Conservation (phyloP, 2,329 filamentous ascomycete species). For the Aspergillus vadensis region DNA sequence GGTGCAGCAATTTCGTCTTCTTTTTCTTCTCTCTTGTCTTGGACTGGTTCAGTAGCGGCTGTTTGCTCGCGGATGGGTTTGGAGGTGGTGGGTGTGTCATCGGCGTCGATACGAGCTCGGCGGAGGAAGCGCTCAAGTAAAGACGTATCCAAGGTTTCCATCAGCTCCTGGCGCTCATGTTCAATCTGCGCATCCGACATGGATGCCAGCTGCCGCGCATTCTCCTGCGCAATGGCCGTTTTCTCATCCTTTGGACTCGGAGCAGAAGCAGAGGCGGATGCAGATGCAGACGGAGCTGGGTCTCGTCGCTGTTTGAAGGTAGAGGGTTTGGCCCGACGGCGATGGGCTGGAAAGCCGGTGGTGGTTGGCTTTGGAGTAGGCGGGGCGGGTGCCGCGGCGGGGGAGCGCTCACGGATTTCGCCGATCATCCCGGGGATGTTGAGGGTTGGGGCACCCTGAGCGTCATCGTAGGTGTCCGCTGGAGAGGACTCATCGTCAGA, state of each 20-base stretch:
- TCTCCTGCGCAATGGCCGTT: slow-evolving; percentile 78
- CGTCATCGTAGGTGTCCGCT: slow-evolving; percentile 16
- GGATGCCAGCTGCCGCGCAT: slow-evolving; percentile 67
- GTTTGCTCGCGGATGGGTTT: background rate
- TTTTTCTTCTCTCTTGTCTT: background rate
- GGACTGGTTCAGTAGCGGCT: background rate
- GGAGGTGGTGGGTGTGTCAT: slow-evolving; percentile 24
- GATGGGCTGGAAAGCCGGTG: slow-evolving; percentile 87
- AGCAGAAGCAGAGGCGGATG: slow-evolving; percentile 10
- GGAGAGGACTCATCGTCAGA: slow-evolving; percentile 49
- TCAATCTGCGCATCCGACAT: slow-evolving; percentile 86
- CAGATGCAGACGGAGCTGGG: slow-evolving; percentile 16
- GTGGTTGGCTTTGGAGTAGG: slow-evolving; percentile 61
- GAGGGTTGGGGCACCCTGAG: slow-evolving; percentile 20
- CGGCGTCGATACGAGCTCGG: slow-evolving; percentile 74
- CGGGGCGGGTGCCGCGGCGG: slow-evolving; percentile 44
- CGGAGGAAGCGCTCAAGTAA: slow-evolving; percentile 76
- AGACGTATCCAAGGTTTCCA: slow-evolving; percentile 72
- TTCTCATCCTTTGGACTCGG: slow-evolving; percentile 56
- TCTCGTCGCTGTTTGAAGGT: slow-evolving; percentile 71
- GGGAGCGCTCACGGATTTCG: slow-evolving; percentile 77
- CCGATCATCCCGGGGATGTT: slow-evolving; percentile 55
- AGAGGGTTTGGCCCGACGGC: slow-evolving; percentile 71
- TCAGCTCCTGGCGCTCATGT: slow-evolving; percentile 75
- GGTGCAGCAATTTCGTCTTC: background rate